phyloP scores from a whole-genome alignment of 1,284 basidiomycete genomes.

The Apiotrichum gamsii region DNA sequence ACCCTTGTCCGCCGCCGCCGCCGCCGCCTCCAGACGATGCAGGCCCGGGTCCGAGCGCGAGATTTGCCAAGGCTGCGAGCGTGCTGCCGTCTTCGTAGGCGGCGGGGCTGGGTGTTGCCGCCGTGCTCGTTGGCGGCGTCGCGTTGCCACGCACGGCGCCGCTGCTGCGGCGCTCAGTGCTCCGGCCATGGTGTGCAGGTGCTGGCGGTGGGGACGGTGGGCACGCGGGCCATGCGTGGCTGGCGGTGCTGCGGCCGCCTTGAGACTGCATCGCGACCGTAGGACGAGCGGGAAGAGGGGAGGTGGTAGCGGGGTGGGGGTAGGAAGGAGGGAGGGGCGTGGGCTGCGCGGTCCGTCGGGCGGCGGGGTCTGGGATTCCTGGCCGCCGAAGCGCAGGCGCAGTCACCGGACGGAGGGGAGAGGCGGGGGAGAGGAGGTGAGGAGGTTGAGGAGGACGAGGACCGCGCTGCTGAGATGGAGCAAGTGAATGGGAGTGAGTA shows the following conservation, averaged over 20 bases:
- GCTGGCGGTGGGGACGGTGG: not conserved
- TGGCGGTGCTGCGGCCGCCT: not conserved
- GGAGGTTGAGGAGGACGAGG: too few species aligned
- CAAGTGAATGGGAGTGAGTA: too few species aligned
- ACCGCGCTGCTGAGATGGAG: too few species aligned
- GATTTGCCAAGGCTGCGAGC: not conserved
- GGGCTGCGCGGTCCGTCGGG: too few species aligned
- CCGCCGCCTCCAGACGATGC: too few species aligned
- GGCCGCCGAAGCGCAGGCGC: too few species aligned
- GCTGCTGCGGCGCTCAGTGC: not conserved
- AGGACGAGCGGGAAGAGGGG: not conserved
- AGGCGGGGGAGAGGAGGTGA: too few species aligned
- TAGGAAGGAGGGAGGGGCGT: too few species aligned
- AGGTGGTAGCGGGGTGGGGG: not conserved
- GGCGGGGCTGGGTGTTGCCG: slow-evolving; percentile 1
- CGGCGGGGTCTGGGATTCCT: too few species aligned
- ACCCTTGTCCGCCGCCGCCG: not conserved
- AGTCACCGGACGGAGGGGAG: too few species aligned
- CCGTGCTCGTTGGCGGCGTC: slow-evolving; percentile 3
- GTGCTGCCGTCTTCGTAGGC: not conserved
- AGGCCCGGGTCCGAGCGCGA: not conserved
- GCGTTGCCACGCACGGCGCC: not conserved
- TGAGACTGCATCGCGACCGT: slow-evolving; percentile 1
- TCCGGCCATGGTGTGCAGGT: not conserved
- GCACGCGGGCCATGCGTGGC: not conserved